These are phyloP conservation scores for Trypanosoma avium DNA, from an alignment of 208 protist genomes.

Conservation along the genomic window DNA sequence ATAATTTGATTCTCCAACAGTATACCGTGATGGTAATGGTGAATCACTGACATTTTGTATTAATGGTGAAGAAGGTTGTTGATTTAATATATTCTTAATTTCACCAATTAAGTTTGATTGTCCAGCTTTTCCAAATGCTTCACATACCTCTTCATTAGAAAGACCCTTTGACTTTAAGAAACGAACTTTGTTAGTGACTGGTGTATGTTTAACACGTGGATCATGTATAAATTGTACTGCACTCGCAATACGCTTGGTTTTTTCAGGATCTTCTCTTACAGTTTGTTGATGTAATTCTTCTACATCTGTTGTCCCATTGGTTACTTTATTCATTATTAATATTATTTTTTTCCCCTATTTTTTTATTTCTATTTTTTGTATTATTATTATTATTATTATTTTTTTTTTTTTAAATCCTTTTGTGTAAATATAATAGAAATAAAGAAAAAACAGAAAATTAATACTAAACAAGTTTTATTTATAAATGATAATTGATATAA, in stretches of 20 bases:
- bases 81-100: slow-evolving; percentile 36
- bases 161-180: slow-evolving; percentile 83
- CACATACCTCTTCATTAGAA: slow-evolving; percentile 54
- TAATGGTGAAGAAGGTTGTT: not conserved
- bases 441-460: not conserved
- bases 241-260: slow-evolving; percentile 9
- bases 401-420: not conserved
- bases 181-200: slow-evolving; percentile 54
- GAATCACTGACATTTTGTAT: not conserved
- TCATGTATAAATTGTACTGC: slow-evolving; percentile 74
- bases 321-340: slow-evolving; percentile 2
- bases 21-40: not conserved
- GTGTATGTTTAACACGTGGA: slow-evolving; percentile 47
- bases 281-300: not conserved
- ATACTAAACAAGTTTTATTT: not conserved
- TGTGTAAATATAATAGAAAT: slow-evolving; percentile 7
- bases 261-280: slow-evolving; percentile 8
- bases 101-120: slow-evolving; percentile 45
- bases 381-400: not conserved
- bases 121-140: slow-evolving; percentile 62
- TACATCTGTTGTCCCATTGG: not conserved
- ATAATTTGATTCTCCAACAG: not conserved
- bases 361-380: not conserved
- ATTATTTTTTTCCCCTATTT: not conserved
- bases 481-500: too few relatives aligned